phyloP scores from a whole-genome alignment of 1,284 basidiomycete genomes.

The Cystobasidium pallidum region DNA sequence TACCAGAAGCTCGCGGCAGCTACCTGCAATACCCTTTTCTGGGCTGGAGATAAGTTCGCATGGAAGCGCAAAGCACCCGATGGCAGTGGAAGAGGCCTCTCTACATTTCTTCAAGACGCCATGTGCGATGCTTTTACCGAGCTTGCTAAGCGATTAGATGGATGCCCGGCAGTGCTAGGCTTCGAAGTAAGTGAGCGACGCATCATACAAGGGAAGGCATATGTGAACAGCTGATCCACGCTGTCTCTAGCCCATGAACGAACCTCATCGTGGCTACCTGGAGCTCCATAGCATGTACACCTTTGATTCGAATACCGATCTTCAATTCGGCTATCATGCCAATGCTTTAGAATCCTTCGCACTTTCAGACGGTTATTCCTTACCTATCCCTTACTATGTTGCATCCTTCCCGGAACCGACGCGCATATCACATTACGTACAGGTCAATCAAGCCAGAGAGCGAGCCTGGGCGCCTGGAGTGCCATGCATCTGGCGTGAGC shows the following conservation, averaged over 20 bases:
- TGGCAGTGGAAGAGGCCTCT: conserved; percentile 60
- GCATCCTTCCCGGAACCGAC: conserved; percentile 85
- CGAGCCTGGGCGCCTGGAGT: conserved; percentile 69
- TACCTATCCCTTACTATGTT: conserved; percentile 71
- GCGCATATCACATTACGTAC: conserved; percentile 59
- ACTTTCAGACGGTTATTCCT: conserved; percentile 76
- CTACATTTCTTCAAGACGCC: conserved; percentile 78
- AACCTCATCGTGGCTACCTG: conserved; percentile 92
- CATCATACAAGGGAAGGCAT: neutral
- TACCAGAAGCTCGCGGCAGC: conserved; percentile 77
- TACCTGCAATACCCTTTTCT: conserved; percentile 58
- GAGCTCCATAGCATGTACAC: conserved; percentile 76
- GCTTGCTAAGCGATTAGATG: conserved; percentile 70
- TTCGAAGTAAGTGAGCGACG: conserved; percentile 65
- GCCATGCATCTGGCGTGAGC: conserved; percentile 81
- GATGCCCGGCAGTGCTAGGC: conserved; percentile 78
- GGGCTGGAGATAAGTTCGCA: conserved; percentile 68
- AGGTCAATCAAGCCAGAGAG: conserved; percentile 55
- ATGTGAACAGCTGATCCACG: neutral
- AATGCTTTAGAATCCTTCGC: conserved; percentile 61
- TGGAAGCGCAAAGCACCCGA: conserved; percentile 55
- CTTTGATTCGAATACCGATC: conserved; percentile 92
- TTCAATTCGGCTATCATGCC: conserved; percentile 76
- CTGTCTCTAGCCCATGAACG: conserved; percentile 69
- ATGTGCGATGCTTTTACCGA: conserved; percentile 78